Base-by-base conservation (phyloP, 371 early-diverging fungal species). In the Rhizopus delemar region DNA sequence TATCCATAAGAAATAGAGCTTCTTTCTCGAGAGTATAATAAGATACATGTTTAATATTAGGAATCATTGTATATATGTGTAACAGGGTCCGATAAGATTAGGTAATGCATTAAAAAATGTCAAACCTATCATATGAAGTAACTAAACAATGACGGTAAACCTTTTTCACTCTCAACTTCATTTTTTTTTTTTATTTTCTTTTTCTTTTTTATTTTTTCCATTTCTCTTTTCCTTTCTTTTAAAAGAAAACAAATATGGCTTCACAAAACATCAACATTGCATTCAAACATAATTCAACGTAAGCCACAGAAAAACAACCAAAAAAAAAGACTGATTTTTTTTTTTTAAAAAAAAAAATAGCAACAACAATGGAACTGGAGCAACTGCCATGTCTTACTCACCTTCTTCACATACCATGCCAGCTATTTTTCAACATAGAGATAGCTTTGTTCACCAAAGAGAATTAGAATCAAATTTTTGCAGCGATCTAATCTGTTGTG, bases 401-500 rank as follows among this genome's bases (percentile, higher is more conserved):
- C 66, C 66, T 54, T 62, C 62, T 1, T 62, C 66, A 22, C 66
- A 66, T 51, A 62, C 66, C 9, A 66, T 66, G 66, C 66, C 70
- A 7, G 57, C 60, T 49, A 32, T 64, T 15, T 68, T 68, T 41
- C 71, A 74, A 83, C 91, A 74, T 78, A 84, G 70, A 82, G 86
- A 68, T 80, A 92, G 70, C 83, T 90, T 73, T 68, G 73, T 68
- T 35, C 73, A 73, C 51, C 70, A 90, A 65, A 84, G 88, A 87
- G 89, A 66, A 80, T 79, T 96, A 13, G 96, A 96, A 66, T 87
- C 86, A 65, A 77, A 82, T 41, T 95, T 92, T 72, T 95, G 94
- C 78, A 87, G 88, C 65, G 92, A 96, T 81, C 90, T 95, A 41
- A 77, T 83, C 33, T 96, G 96, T 80, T 96, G 96, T 64, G 94